phyloP scores from a whole-genome alignment of 768 basidiomycete genomes.

The Lepiota brunneoincarnata region DNA sequence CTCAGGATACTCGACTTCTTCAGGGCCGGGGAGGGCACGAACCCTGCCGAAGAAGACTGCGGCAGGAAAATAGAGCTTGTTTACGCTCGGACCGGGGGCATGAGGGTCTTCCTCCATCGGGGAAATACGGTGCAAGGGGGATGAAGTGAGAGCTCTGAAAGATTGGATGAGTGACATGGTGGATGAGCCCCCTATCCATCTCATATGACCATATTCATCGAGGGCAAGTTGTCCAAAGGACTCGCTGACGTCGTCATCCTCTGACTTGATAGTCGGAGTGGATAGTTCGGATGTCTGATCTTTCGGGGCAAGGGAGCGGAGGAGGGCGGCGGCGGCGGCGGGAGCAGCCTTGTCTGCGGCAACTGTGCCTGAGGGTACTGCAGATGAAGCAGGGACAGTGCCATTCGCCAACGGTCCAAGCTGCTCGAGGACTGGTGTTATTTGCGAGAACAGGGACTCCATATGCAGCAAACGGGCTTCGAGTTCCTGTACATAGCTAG shows the following conservation, averaged over 20 bases:
- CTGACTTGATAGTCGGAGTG: slow-evolving; percentile 43
- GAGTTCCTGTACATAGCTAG: slow-evolving; percentile 87
- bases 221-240: slow-evolving; percentile 85
- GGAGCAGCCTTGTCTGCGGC: slow-evolving; percentile 34
- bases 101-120: slow-evolving; percentile 83
- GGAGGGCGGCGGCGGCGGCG: slow-evolving; percentile 31
- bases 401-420: slow-evolving; percentile 55
- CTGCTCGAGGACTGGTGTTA: slow-evolving; percentile 76
- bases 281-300: slow-evolving; percentile 37
- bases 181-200: slow-evolving; percentile 91
- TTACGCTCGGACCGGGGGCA: slow-evolving; percentile 74
- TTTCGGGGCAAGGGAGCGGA: slow-evolving; percentile 35
- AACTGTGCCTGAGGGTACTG: slow-evolving; percentile 26
- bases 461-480: slow-evolving; percentile 85
- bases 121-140: slow-evolving; percentile 73
- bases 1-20: slow-evolving; percentile 86
- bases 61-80: slow-evolving; percentile 86
- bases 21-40: slow-evolving; percentile 74
- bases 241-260: slow-evolving; percentile 74
- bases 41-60: slow-evolving; percentile 86
- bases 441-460: slow-evolving; percentile 82
- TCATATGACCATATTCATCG: slow-evolving; percentile 87
- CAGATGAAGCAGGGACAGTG: slow-evolving; percentile 26
- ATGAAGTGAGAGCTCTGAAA: slow-evolving; percentile 73
- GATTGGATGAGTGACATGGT: slow-evolving; percentile 92